phyloP scores from a whole-genome alignment of 192 early-diverging fungal genomes.

The Gamsiella multidivaricata region DNA sequence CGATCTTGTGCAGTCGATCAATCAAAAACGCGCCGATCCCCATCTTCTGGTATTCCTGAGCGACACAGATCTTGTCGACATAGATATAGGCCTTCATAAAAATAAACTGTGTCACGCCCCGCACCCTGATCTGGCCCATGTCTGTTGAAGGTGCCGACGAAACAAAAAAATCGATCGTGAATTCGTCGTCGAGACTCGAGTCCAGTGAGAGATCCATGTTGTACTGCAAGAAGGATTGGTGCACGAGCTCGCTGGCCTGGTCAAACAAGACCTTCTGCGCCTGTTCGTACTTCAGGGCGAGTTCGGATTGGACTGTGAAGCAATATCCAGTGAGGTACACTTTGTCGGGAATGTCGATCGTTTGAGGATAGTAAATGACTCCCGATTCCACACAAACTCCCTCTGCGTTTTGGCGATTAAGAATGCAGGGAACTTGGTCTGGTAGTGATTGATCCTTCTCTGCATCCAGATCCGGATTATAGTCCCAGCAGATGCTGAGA shows the following conservation, averaged over 20 bases:
- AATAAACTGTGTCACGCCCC: constrained; percentile 53
- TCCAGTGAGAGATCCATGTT: constrained; percentile 53
- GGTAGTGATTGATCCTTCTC: constrained; percentile 38
- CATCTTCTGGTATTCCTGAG: constrained; percentile 45
- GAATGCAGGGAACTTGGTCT: background rate
- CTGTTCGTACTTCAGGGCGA: constrained; percentile 25
- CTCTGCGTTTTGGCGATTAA: constrained; percentile 17
- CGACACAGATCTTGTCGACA: constrained; percentile 56
- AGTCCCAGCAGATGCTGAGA: constrained; percentile 51
- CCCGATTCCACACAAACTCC: constrained; percentile 34
- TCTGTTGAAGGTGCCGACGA: constrained; percentile 17
- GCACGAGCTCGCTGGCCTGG: constrained; percentile 44
- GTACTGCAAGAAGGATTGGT: constrained; percentile 25
- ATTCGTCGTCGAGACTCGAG: constrained; percentile 50
- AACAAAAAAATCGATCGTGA: constrained; percentile 55
- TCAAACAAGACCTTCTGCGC: constrained; percentile 40
- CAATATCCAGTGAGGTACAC: constrained; percentile 22
- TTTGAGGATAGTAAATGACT: constrained; percentile 28
- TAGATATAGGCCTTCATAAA: constrained; percentile 58
- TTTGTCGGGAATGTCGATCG: constrained; percentile 3
- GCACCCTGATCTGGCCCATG: constrained; percentile 29
- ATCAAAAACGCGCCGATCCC: constrained; percentile 54
- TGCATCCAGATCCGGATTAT: constrained; percentile 40
- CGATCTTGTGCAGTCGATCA: constrained; percentile 34
- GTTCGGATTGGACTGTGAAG: constrained; percentile 49